phyloP scores from a whole-genome alignment of 495 filamentous ascomycete genomes.

The Aspergillus coremiiformis region DNA sequence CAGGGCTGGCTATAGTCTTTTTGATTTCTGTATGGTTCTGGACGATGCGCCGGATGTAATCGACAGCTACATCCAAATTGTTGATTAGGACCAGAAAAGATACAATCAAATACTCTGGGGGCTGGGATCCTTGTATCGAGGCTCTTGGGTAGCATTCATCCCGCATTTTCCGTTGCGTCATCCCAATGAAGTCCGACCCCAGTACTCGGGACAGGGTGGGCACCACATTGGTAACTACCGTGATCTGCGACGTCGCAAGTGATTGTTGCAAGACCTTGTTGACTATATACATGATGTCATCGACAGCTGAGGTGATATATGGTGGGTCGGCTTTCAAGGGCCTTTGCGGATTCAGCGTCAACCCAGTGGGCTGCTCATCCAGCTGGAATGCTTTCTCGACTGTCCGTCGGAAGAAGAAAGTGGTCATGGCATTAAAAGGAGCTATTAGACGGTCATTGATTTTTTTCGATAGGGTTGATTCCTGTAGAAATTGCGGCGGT shows the following conservation, averaged over 20 bases:
- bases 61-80: constrained; percentile 81
- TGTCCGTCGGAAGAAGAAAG: constrained; percentile 91
- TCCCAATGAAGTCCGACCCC: constrained; percentile 86
- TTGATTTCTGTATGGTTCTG: constrained; percentile 49
- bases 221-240: constrained; percentile 67
- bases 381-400: constrained; percentile 97
- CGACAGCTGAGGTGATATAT: constrained; percentile 90
- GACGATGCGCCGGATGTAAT: constrained; percentile 85
- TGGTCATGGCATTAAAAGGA: constrained; percentile 82
- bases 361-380: constrained; percentile 81
- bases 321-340: constrained; percentile 66
- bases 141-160: constrained; percentile 85
- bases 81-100: constrained; percentile 89
- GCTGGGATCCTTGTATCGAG: constrained; percentile 63
- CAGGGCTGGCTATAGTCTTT: constrained; percentile 20
- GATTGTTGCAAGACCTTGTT: constrained; percentile 82
- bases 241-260: constrained; percentile 72
- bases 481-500: constrained; percentile 61
- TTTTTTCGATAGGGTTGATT: constrained; percentile 70
- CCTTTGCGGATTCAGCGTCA: constrained; percentile 64
- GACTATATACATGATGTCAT: constrained; percentile 99
- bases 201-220: constrained; percentile 79
- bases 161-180: constrained; percentile 96
- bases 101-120: constrained; percentile 76
- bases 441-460: constrained; percentile 60